phyloP scores from a whole-genome alignment of 768 basidiomycete genomes.

The Boletales sp. region DNA sequence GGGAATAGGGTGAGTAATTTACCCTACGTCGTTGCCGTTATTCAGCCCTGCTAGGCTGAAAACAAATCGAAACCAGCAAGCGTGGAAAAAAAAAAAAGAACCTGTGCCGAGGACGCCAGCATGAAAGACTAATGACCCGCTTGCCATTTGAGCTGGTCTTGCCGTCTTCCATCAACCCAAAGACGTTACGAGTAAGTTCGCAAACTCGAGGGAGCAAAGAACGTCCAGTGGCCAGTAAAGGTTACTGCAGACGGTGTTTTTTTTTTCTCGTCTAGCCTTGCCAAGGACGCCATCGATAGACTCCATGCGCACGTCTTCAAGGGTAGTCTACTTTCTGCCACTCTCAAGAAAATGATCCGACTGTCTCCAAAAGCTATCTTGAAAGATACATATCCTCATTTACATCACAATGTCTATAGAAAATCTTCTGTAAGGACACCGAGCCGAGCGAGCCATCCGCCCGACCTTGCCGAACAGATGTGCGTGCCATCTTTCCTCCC shows the following conservation, averaged over 20 bases:
- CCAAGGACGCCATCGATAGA: slow-evolving; percentile 68
- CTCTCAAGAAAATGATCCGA: slow-evolving; percentile 85
- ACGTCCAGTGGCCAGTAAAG: slow-evolving; percentile 65
- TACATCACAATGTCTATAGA: slow-evolving; percentile 7
- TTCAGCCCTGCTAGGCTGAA: slow-evolving; percentile 37
- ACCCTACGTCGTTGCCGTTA: slow-evolving; percentile 1
- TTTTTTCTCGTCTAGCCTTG: slow-evolving; percentile 64
- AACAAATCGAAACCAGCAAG: slow-evolving; percentile 31
- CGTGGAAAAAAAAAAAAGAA: slow-evolving; percentile 39
- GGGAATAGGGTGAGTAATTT: slow-evolving; percentile 72
- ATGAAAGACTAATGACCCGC: slow-evolving; percentile 54
- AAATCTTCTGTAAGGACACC: slow-evolving; percentile 44
- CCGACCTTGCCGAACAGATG: slow-evolving; percentile 79
- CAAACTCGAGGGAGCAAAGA: slow-evolving; percentile 74
- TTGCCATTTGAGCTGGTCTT: slow-evolving; percentile 83
- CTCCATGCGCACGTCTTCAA: slow-evolving; percentile 94
- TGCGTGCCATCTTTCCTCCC: slow-evolving; percentile 82
- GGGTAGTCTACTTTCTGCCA: slow-evolving; percentile 76
- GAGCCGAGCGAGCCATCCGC: slow-evolving; percentile 74
- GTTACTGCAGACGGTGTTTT: slow-evolving; percentile 51
- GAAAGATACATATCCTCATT: slow-evolving; percentile 18
- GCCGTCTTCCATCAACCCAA: slow-evolving; percentile 57
- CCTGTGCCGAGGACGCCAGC: slow-evolving; percentile 33
- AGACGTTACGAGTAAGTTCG: slow-evolving; percentile 83
- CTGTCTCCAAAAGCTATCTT: slow-evolving; percentile 47